Base-by-base conservation (phyloP, 2,329 filamentous ascomycete species). In the Helotiales sp. region DNA sequence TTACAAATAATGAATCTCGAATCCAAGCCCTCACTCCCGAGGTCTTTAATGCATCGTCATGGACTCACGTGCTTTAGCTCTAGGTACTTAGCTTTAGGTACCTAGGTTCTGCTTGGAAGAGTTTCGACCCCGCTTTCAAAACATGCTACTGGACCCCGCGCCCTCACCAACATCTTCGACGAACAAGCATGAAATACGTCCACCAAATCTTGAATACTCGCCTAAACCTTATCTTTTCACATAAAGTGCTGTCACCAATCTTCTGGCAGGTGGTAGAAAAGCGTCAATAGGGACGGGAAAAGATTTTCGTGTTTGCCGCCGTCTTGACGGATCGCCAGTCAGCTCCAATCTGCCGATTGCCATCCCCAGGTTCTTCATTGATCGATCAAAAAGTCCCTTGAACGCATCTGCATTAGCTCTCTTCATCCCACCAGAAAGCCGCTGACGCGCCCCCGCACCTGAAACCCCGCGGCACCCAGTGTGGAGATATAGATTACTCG, bases 321-420 rank as follows among this genome's bases (percentile, higher is more conserved):
- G 12, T 24, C 19, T 25, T 44, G 24, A 27, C 19, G 3, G 40
- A 44, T 44, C 40, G 40, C 27, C 40, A 27, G 3, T 44, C 40
- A 44, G 10, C 22, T 44, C 40, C 40, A 24, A 25, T 44, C 40
- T 44, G 40, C 40, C 40, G 19, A 44, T 24, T n/a, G 27, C 40
- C n/a, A 44, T 44, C 40, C 38, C 36, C 36, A 40, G 36, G 15
- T 40, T 40, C 17, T 15, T 40, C 40, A 44, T 25, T 44, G 40
- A 44, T 44, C 40, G 24, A 24, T 25, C 27, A 19, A 25, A 7
- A 57, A 48, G 46, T 38, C 22, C 49, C 47, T 29, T 50, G 27
- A 24, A 50, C 30, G 24, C 30, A 34, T 55, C 15, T 48, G 55
- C 55, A 53, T 54, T 57, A 54, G 50, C 25, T 25, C 25, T 19